phyloP scores from a whole-genome alignment of 2,329 filamentous ascomycete species.

The Chrysosporium queenslandicum region DNA sequence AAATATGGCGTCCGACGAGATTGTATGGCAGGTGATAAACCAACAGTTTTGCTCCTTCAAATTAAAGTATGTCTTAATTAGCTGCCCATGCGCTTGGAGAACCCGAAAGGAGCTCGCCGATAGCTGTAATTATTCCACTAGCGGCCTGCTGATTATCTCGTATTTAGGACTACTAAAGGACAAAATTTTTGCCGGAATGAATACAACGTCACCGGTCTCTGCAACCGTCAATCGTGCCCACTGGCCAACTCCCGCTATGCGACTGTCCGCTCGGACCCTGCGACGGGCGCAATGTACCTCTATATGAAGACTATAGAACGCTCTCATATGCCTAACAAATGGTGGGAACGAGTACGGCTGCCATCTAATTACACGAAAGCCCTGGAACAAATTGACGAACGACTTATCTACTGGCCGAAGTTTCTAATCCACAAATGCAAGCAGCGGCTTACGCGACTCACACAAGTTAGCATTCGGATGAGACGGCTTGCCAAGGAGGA shows the following conservation, averaged over 20 bases:
- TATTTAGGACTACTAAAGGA: constrained; percentile 61
- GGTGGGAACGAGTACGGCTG: constrained; percentile 89
- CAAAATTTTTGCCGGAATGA: constrained; percentile 95
- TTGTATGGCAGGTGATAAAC: constrained; percentile 95
- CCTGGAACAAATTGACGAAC: constrained; percentile 73
- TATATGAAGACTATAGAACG: constrained; percentile 96
- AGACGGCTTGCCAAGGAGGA: constrained; percentile 79
- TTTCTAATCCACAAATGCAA: constrained; percentile 93
- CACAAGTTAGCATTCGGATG: constrained; percentile 73
- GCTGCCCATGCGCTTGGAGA: neutral
- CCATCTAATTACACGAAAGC: constrained; percentile 86
- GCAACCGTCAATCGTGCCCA: constrained; percentile 79
- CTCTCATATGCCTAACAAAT: constrained; percentile 73
- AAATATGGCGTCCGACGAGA: constrained; percentile 81
- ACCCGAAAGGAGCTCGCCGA: neutral
- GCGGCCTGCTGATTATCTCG: constrained; percentile 3
- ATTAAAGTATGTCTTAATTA: constrained; percentile 55
- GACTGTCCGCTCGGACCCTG: constrained; percentile 72
- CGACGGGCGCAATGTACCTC: constrained; percentile 75
- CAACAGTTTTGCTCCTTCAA: constrained; percentile 94
- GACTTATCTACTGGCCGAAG: constrained; percentile 87
- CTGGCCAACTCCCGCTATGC: constrained; percentile 88
- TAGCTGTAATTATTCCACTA: neutral
- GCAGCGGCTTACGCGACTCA: constrained; percentile 82
- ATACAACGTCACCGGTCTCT: constrained; percentile 75